Evolutionary conservation across 441 rosid species (phyloP).

Genomic region (Populus hybrid): DNA sequence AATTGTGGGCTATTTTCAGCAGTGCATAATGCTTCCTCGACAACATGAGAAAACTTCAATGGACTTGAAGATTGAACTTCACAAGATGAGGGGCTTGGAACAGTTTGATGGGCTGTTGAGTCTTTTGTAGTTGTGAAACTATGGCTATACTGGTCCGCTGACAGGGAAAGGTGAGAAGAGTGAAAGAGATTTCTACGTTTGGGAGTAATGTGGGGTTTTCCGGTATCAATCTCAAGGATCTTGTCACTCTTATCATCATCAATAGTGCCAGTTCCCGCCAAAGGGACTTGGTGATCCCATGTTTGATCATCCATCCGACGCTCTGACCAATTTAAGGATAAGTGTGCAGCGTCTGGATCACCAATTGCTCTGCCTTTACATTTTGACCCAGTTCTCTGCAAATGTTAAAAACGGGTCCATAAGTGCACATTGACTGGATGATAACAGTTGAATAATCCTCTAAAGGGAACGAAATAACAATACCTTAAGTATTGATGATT

Average conservation of each 20-base stretch:
- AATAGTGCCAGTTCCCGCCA: conserved; percentile 20
- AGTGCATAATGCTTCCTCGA: conserved; percentile 50
- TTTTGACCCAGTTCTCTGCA: conserved; percentile 70
- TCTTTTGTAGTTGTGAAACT: conserved; percentile 51
- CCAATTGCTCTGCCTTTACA: conserved; percentile 33
- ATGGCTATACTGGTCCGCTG: conserved; percentile 37
- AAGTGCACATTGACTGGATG: background rate
- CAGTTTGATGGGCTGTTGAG: conserved; percentile 36
- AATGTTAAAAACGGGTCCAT: background rate
- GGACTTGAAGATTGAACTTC: conserved; percentile 54
- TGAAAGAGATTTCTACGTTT: conserved; percentile 50
- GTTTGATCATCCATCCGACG: conserved; percentile 22
- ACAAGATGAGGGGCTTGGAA: conserved; percentile 50
- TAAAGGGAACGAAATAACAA: background rate
- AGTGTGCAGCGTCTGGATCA: conserved; percentile 31
- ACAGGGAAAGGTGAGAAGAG: conserved; percentile 34
- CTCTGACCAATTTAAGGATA: conserved; percentile 32
- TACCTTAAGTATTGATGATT: conserved; percentile 59
- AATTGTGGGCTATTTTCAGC: conserved; percentile 77
- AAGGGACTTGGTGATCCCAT: conserved; percentile 32
- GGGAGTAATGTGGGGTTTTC: conserved; percentile 40
- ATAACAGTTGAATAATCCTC: background rate
- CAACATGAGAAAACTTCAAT: conserved; percentile 38
- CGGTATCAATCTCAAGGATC: conserved; percentile 63
- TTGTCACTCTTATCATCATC: conserved; percentile 58